These are phyloP conservation scores for Aquilaria yunnanensis DNA, from an alignment of 345 rosid species.

Conservation along the genomic window DNA sequence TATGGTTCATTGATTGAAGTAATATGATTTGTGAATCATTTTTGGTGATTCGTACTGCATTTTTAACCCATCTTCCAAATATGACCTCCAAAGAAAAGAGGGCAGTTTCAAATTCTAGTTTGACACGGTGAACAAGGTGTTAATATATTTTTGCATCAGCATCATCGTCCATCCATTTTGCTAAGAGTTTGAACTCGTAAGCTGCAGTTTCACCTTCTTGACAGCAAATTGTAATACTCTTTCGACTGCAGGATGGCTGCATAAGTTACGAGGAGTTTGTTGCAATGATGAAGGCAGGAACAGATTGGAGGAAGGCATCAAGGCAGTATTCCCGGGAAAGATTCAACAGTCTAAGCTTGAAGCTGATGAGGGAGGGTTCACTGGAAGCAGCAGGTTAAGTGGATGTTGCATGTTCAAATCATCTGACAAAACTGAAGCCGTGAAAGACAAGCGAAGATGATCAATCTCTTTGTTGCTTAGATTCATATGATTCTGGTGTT, in stretches of 20 bases:
- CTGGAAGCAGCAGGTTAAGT: slow-evolving; percentile 20
- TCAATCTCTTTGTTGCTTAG: background rate
- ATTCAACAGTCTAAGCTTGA: slow-evolving; percentile 72
- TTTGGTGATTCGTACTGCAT: background rate
- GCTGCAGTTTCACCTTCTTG: background rate
- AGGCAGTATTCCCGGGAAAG: slow-evolving; percentile 73
- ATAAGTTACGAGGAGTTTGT: slow-evolving; percentile 79
- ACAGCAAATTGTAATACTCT: background rate
- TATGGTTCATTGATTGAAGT: background rate
- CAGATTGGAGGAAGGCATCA: slow-evolving; percentile 83
- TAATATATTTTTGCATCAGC: background rate
- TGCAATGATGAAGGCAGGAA: slow-evolving; percentile 81
- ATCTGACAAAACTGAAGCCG: background rate
- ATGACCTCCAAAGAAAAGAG: no score
- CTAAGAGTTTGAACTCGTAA: background rate
- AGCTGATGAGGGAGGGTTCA: slow-evolving; percentile 65
- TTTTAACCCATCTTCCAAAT: no score
- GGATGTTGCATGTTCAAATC: background rate
- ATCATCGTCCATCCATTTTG: no score
- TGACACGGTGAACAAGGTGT: background rate
- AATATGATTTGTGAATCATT: background rate
- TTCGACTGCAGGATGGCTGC: slow-evolving; percentile 55
- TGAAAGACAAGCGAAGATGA: background rate
- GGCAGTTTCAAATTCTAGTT: background rate
- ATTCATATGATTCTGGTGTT: no score